Percentiles rank a stretch among this genome's conserved stretches.
Evolutionary conservation across 441 rosid genomes (phyloP).

Genomic region (Pelargonium fulgidum): DNA sequence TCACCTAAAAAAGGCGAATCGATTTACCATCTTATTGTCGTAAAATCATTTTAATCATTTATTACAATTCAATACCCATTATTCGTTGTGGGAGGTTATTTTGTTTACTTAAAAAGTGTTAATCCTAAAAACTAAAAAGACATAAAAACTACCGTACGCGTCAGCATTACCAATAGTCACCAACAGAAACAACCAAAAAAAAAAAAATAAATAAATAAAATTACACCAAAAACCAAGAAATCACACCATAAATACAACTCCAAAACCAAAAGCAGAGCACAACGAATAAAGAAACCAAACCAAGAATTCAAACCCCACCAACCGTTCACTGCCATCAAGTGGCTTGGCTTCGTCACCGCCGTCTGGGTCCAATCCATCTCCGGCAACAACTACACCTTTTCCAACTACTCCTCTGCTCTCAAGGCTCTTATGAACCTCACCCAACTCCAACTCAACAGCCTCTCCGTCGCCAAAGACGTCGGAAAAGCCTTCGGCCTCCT

Average conservation of each 20-base stretch:
- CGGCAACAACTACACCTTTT: conserved; percentile 79
- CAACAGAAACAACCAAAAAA: background rate
- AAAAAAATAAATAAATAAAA: background rate
- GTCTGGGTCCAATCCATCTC: conserved; percentile 80
- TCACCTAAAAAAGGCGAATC: too few relatives aligned
- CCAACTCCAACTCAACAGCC: conserved; percentile 60
- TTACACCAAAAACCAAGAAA: too few relatives aligned
- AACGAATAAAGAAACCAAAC: background rate
- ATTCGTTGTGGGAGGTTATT: too few relatives aligned
- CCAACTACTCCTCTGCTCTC: conserved; percentile 65
- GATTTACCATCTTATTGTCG: too few relatives aligned
- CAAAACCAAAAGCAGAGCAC: background rate
- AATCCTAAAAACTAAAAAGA: too few relatives aligned
- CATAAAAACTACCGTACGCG: too few relatives aligned
- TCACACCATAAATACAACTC: background rate
- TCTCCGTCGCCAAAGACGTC: conserved; percentile 72
- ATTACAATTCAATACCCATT: too few relatives aligned
- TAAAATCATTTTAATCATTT: too few relatives aligned
- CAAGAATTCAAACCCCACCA: background rate
- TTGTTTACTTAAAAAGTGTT: too few relatives aligned
- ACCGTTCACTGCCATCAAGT: conserved; percentile 37
- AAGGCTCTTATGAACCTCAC: conserved; percentile 71
- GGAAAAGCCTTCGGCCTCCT: conserved; percentile 87
- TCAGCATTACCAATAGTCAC: too few relatives aligned
- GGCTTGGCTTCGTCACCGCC: conserved; percentile 81